These are phyloP conservation scores for Hibiscus mutabilis DNA, from an alignment of 345 rosid species.

Conservation along the genomic window DNA sequence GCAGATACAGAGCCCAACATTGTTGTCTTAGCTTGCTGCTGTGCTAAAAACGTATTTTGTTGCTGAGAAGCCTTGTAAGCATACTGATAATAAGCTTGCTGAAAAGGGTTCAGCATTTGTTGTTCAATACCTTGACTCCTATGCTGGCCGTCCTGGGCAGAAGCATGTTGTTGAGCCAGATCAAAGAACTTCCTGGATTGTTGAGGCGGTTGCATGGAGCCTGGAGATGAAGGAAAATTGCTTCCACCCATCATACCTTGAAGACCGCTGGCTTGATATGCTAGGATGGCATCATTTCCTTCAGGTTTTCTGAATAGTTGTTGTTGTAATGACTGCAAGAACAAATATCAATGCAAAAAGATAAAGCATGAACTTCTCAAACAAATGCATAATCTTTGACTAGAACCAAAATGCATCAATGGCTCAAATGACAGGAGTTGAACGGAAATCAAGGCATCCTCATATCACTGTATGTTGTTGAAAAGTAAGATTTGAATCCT, in stretches of 20 bases:
- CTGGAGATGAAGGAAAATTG: constrained; percentile 53
- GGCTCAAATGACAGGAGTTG: background rate
- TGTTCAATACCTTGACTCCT: constrained; percentile 53
- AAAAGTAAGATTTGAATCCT: background rate
- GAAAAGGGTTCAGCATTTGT: constrained; percentile 63
- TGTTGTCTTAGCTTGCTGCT: constrained; percentile 79
- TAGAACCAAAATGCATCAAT: background rate
- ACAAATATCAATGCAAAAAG: constrained; percentile 10
- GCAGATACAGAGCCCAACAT: constrained; percentile 41
- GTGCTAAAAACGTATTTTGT: constrained; percentile 50
- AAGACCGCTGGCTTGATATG: constrained; percentile 68
- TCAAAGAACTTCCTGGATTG: constrained; percentile 79
- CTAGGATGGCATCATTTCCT: constrained; percentile 61
- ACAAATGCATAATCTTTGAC: background rate
- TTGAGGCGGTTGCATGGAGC: constrained; percentile 75
- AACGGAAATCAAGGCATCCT: background rate
- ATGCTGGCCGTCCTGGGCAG: constrained; percentile 63
- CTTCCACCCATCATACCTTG: constrained; percentile 69
- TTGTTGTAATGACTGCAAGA: constrained; percentile 52
- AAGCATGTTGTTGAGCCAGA: constrained; percentile 58
- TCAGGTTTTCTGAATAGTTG: constrained; percentile 65
- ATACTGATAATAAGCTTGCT: constrained; percentile 80
- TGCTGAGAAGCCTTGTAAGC: constrained; percentile 67
- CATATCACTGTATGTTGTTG: background rate
- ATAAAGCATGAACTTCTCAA: background rate